phyloP scores from a whole-genome alignment of 805 yeast species.

The Metschnikowia picachoensis region DNA sequence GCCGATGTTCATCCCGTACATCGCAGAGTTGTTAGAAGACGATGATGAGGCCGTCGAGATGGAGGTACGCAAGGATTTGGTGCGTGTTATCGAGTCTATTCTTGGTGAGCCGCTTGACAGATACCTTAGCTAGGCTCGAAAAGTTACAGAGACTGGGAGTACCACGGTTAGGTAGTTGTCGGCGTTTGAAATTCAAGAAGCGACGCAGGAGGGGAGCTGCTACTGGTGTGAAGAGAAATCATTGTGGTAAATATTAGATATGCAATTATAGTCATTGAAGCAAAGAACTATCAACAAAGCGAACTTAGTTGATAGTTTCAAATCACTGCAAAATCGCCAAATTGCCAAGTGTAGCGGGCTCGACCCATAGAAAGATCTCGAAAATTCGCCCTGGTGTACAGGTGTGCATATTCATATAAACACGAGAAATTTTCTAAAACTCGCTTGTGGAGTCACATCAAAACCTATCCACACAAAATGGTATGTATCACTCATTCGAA shows the following conservation, averaged over 20 bases:
- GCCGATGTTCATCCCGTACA: conserved; percentile 92
- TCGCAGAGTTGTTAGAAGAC: conserved; percentile 93
- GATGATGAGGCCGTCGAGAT: conserved; percentile 90
- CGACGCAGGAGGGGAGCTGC: too few species aligned
- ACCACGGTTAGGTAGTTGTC: too few species aligned
- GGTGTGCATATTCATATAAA: conserved; percentile 1
- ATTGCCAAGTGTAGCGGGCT: too few species aligned
- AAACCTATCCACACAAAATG: too few species aligned
- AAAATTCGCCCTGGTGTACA: conserved; percentile 10
- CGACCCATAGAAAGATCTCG: conserved; percentile 12
- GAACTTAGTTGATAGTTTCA: too few species aligned
- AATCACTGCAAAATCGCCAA: too few species aligned
- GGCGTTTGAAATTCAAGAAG: background rate
- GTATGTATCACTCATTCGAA: too few species aligned
- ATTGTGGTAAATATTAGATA: too few species aligned
- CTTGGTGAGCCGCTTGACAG: conserved; percentile 93
- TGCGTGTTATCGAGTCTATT: conserved; percentile 85
- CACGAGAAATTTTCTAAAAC: conserved; percentile 3
- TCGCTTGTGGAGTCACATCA: too few species aligned
- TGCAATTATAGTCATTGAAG: too few species aligned
- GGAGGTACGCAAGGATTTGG: conserved; percentile 87
- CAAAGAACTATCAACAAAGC: too few species aligned
- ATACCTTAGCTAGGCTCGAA: conserved; percentile 45
- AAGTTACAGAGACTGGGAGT: background rate
- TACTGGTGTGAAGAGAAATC: too few species aligned